Percentiles rank a stretch among this genome's conserved stretches.
These are phyloP conservation scores for Phyllosticta citrichinensis DNA, from an alignment of 2,329 filamentous ascomycete genomes.

Conservation along the genomic window DNA sequence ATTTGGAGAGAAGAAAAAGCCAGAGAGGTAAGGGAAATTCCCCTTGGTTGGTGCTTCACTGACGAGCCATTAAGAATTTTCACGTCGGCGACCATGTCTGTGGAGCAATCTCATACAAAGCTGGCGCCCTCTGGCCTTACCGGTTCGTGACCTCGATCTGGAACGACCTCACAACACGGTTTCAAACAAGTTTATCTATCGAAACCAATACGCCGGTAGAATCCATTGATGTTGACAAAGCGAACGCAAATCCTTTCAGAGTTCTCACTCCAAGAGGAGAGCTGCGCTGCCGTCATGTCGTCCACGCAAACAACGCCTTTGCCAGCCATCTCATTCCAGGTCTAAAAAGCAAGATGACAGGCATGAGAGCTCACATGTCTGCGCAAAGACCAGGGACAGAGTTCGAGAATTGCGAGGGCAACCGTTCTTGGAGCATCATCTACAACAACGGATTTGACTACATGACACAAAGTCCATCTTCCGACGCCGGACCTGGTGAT, in stretches of 20 bases:
- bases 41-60: not conserved
- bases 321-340: constrained; percentile 20
- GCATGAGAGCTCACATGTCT: constrained; percentile 6
- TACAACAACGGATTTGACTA: constrained; percentile 6
- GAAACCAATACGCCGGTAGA: constrained; percentile 5
- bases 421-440: constrained; percentile 19
- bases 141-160: constrained; percentile 1
- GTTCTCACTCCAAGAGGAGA: constrained; percentile 3
- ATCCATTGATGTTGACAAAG: not conserved
- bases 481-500: constrained; percentile 31
- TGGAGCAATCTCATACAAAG: not conserved
- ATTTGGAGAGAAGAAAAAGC: not conserved
- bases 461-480: constrained; percentile 22
- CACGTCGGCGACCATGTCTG: not conserved
- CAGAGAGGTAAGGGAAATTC: not conserved
- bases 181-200: not conserved
- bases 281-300: constrained; percentile 12
- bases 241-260: not conserved
- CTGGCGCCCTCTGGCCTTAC: constrained; percentile 7
- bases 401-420: not conserved
- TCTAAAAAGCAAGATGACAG: constrained; percentile 11
- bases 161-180: not conserved
- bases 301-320: constrained; percentile 23
- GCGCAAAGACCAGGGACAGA: not conserved
- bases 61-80: not conserved